Base-by-base conservation (phyloP, 148 eudicot species). In the Cornus suecica region DNA sequence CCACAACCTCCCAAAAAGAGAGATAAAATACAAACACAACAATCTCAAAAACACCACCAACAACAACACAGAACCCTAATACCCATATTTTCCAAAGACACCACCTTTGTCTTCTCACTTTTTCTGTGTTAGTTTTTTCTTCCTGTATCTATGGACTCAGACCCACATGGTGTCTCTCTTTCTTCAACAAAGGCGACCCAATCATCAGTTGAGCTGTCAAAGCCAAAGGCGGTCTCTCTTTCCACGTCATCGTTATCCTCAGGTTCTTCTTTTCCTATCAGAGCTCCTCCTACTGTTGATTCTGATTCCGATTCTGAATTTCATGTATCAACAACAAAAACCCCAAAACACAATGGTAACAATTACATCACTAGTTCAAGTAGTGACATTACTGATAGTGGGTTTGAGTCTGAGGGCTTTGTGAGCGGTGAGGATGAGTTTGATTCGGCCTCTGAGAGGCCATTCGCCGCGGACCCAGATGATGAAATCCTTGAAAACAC, bases 211-310 rank as follows among this genome's bases (percentile, higher is more conserved):
- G 31, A 48, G 54, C 9, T 24, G 41, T 22, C 30, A 29, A 54
- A 31, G 42, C 42, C 42, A 37, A 37, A 37, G 42, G 42, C 7
- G 58, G 30, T 61, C 32, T 27, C 62, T 52, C 72, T 67, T 41
- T 66, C 77, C 70, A 76, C 58, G 13, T 54, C 78, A 23, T n/a
- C n/a, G n/a, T n/a, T n/a, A n/a, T n/a, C n/a, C n/a, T n/a, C 86
- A 68, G 69, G 74, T 79, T 74, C 66, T 80, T 60, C 74, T 34
- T 23, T 86, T 61, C 88, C 83, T 66, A 87, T 87, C 24, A 85
- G 90, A 79, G 90, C 90, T 75, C 90, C 90, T 28, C 80, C 80
- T n/a, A 87, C 90, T 65, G 29, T 79, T 67, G 90, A 87, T 68
- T 83, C 85, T 73, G 90, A 87, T 68, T 83, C 85, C 70, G 90